Conservation (phyloP, 2,329 filamentous ascomycete genomes). For the Fusarium scirpi region DNA sequence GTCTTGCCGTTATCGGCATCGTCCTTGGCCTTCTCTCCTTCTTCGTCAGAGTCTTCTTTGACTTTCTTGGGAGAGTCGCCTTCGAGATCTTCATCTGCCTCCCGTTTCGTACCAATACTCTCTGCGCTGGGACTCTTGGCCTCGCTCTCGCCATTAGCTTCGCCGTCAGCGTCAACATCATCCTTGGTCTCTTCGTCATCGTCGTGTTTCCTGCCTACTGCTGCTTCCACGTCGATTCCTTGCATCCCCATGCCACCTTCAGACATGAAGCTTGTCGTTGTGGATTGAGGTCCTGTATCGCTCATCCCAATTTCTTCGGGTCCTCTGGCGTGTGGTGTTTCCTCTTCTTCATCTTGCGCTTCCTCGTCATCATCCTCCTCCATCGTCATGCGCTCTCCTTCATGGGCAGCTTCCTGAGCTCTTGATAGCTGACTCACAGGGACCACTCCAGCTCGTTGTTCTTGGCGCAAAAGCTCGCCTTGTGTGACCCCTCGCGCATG, state of each 20-base stretch:
- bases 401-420: constrained; percentile 51
- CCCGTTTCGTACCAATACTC: constrained; percentile 64
- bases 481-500: constrained; percentile 75
- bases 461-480: constrained; percentile 86
- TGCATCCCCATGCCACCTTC: constrained; percentile 61
- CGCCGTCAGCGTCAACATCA: constrained; percentile 36
- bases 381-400: constrained; percentile 45
- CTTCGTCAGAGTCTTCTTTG: constrained; percentile 56
- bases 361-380: constrained; percentile 50
- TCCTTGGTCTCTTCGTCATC: constrained; percentile 44
- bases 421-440: constrained; percentile 72
- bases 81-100: constrained; percentile 63
- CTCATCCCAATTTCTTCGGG: constrained; percentile 87
- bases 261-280: constrained; percentile 55
- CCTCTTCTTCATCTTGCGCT: constrained; percentile 62
- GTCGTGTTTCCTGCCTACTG: constrained; percentile 65
- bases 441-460: constrained; percentile 84
- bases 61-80: constrained; percentile 60
- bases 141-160: constrained; percentile 46
- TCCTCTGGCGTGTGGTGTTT: constrained; percentile 83
- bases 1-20: constrained; percentile 13
- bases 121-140: constrained; percentile 48
- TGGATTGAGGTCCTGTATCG: constrained; percentile 82
- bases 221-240: constrained; percentile 70
- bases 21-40: constrained; percentile 55